Conservation (phyloP, 2,329 filamentous ascomycete genomes). For the Lasiodiplodia hormozganensis region DNA sequence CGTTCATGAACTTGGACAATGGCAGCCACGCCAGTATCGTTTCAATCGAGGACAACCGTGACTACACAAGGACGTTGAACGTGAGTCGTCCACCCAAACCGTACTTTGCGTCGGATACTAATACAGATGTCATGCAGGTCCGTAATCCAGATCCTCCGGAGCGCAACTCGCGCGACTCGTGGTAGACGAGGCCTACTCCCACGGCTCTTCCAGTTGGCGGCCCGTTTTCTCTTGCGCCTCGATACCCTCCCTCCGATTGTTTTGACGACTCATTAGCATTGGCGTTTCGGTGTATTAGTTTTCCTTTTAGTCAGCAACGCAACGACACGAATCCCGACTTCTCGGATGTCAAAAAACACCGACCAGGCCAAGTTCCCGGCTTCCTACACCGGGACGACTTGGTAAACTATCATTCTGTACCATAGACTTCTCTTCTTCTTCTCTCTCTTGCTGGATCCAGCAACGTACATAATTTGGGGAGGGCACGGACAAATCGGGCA, state of each 20-base stretch:
- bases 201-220: constrained; percentile 19
- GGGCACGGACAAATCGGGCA: constrained; percentile 7
- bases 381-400: constrained; percentile 9
- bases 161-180: constrained; percentile 21
- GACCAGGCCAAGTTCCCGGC: constrained; percentile 10
- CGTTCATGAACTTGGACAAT: constrained; percentile 55
- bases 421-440: constrained; percentile 26
- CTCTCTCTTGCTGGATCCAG: constrained; percentile 18
- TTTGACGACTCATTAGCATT: constrained; percentile 31
- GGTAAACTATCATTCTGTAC: constrained; percentile 28
- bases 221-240: constrained; percentile 17
- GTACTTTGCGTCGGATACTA: constrained; percentile 3
- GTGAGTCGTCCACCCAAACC: constrained; percentile 38
- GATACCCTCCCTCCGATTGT: constrained; percentile 23
- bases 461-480: constrained; percentile 27
- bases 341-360: constrained; percentile 23
- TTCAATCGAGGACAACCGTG: constrained; percentile 55
- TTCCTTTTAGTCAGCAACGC: constrained; percentile 6
- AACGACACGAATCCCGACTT: constrained; percentile 18
- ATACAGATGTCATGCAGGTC: constrained; percentile 33
- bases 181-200: constrained; percentile 5
- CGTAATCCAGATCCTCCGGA: constrained; percentile 42
- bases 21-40: constrained; percentile 54
- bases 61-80: constrained; percentile 56
- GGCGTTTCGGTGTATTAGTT: constrained; percentile 27